Conservation (phyloP, 768 basidiomycete genomes). For the Lactifluus subvellereus region DNA sequence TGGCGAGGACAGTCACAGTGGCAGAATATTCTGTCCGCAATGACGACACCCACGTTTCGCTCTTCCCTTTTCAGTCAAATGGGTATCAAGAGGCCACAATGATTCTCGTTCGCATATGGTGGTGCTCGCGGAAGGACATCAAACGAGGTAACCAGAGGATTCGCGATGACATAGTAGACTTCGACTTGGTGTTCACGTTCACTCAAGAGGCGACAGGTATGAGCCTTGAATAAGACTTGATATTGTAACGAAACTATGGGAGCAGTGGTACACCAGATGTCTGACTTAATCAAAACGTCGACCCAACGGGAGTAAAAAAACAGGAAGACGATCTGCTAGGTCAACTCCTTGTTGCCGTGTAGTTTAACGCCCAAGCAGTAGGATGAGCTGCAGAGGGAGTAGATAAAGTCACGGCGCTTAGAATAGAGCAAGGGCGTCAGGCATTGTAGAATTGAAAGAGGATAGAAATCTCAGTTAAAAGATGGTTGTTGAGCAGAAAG, state of each 20-base stretch:
- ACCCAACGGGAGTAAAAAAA: conserved; percentile 30
- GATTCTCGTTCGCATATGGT: too few relatives aligned
- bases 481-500: background rate
- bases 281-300: conserved; percentile 42
- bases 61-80: too few relatives aligned
- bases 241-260: background rate
- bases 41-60: too few relatives aligned
- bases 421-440: background rate
- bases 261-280: conserved; percentile 9
- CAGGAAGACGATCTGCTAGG: conserved; percentile 56
- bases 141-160: too few relatives aligned
- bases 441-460: background rate
- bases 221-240: background rate
- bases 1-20: too few relatives aligned
- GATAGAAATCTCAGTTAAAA: background rate
- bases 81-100: too few relatives aligned
- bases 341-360: conserved; percentile 48
- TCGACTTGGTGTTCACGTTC: too few relatives aligned
- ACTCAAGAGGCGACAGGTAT: background rate
- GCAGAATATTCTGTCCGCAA: too few relatives aligned
- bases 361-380: conserved; percentile 62
- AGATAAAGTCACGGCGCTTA: conserved; percentile 50
- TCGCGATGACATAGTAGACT: too few relatives aligned
- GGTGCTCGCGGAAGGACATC: too few relatives aligned
- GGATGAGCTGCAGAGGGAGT: conserved; percentile 43